phyloP scores from a whole-genome alignment of 495 filamentous ascomycete species.

The Aspergillus funiculosus region DNA sequence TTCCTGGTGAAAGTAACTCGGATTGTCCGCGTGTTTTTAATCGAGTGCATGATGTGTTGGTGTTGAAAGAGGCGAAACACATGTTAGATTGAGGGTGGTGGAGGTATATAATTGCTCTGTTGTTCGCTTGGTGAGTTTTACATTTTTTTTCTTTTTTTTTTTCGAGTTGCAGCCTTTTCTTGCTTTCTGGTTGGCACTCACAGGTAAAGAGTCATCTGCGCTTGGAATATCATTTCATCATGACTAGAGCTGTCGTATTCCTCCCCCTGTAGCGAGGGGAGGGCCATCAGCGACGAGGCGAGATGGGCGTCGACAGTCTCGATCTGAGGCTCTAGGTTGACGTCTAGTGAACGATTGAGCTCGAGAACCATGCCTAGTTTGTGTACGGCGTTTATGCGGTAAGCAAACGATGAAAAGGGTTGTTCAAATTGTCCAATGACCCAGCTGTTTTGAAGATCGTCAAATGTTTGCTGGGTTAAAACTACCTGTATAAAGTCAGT shows the following conservation, averaged over 20 bases:
- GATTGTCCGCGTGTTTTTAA: constrained; percentile 25
- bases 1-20: constrained; percentile 10
- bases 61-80: constrained; percentile 21
- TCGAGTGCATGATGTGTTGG: constrained; percentile 22
- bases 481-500: constrained; percentile 3
- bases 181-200: too few relatives aligned
- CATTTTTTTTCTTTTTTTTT: not conserved
- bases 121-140: not conserved
- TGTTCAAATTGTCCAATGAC: constrained; percentile 9
- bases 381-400: constrained; percentile 46
- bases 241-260: constrained; percentile 54
- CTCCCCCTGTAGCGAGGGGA: constrained; percentile 58
- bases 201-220: constrained; percentile 56
- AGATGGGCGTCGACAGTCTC: constrained; percentile 57
- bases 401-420: constrained; percentile 23
- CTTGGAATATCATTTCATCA: constrained; percentile 79
- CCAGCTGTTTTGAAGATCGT: constrained; percentile 16
- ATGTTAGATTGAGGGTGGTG: constrained; percentile 59
- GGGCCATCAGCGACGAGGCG: constrained; percentile 61
- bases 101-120: constrained; percentile 60
- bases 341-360: constrained; percentile 26
- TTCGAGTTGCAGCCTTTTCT: too few relatives aligned
- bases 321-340: constrained; percentile 13
- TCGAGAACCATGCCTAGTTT: constrained; percentile 63
- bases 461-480: constrained; percentile 4